phyloP scores from a whole-genome alignment of 352 stramenopile genomes.

The Pythium plurisporium region DNA sequence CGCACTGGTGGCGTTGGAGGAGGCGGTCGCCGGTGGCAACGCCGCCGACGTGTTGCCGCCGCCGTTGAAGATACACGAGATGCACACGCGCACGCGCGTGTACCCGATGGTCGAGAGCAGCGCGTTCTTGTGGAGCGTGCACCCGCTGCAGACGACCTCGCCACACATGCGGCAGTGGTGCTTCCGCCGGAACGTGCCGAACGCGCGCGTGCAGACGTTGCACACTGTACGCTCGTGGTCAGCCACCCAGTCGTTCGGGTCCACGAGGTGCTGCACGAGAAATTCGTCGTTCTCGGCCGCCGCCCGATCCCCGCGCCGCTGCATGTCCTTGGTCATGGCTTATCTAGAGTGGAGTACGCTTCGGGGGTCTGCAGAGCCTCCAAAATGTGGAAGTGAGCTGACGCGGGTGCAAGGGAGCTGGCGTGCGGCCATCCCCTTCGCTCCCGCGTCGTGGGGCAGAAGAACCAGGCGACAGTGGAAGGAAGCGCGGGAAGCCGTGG shows the following conservation, averaged over 20 bases:
- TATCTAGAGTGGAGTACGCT: constrained; percentile 1
- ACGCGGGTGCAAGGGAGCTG: neutral
- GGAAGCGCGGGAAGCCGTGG: constrained; percentile 6
- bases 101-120: constrained; percentile 41
- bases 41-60: constrained; percentile 11
- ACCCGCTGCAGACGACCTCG: constrained; percentile 79
- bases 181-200: constrained; percentile 80
- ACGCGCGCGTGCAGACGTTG: constrained; percentile 72
- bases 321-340: constrained; percentile 34
- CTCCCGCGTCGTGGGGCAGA: neutral
- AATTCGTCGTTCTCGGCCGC: constrained; percentile 36
- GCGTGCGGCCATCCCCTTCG: neutral
- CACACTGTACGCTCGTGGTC: constrained; percentile 68
- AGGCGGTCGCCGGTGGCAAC: neutral
- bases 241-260: constrained; percentile 70
- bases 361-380: constrained; percentile 6
- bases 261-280: constrained; percentile 67
- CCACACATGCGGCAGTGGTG: constrained; percentile 86
- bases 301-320: neutral
- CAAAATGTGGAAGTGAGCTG: constrained; percentile 23
- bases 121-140: constrained; percentile 70
- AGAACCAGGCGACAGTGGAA: neutral
- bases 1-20: neutral
- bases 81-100: constrained; percentile 75
- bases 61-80: constrained; percentile 68